Base-by-base conservation (phyloP, 2,329 filamentous ascomycete genomes). In the Pseudocercospora musae region DNA sequence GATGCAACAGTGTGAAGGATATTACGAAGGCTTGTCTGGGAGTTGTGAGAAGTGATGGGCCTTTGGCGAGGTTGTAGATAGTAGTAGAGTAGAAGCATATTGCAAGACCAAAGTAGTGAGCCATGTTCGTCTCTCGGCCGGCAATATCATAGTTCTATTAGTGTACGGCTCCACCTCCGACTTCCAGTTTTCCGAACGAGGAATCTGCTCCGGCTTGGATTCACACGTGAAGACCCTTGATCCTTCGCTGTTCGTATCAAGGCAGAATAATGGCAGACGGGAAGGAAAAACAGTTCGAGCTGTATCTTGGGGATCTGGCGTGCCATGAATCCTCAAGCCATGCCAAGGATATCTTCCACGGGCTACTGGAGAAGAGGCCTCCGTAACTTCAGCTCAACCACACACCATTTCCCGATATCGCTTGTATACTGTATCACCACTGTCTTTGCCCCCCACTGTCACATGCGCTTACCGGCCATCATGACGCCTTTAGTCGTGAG, bases 1-100 rank as follows among this genome's bases (percentile, higher is more conserved):
- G 76, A 2, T 78, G 75, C 57, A 71, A 66, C 8, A 71, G 62
- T 15, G 63, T 76, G 10, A 69, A 69, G 55, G 74, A 77, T 33
- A 77, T 77, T n/a, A 73, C 69, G 1, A 66, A 68, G 58, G 71
- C 72, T 8, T 72, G 68, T 48, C 54, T 77, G 25, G 73, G 73
- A 0, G 59, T 75, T 13, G 66, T 73, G 2, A 67, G 68, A 25
- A 61, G 60, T 8, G 70, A 76, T 65, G 74, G 74, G 2, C 73
- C 73, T 4, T 62, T 76, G 59, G 74, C 72, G n/a, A 71, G 72
- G 27, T 65, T 76, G 11, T 75, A 53, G 29, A 33, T 1, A 0
- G 9, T 1, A 0, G 9, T n/a, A 4, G 33, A 4, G 29, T 8
- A 2, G 33, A 33, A 15, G 11, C 31, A 33, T 15, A 40, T 18